Conservation (phyloP, 371 early-diverging fungal species). For the Mortierella sp. region DNA sequence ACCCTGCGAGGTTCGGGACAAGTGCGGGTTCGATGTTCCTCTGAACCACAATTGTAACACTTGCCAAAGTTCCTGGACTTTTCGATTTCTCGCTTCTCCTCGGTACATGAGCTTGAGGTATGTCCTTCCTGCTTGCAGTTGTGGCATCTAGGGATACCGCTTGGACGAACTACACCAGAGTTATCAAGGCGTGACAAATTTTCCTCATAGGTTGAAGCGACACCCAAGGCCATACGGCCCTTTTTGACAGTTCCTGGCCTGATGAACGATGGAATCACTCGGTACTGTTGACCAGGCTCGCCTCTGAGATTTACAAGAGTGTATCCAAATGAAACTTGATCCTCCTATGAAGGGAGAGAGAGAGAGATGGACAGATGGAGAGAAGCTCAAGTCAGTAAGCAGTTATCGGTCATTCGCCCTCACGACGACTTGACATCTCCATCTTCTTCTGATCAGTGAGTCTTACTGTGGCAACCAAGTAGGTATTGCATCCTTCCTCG, state of each 20-base stretch:
- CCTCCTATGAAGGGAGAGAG: constrained; percentile 6
- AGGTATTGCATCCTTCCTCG: constrained; percentile 36
- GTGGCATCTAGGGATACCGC: constrained; percentile 65
- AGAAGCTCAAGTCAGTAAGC: no score
- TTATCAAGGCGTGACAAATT: constrained; percentile 26
- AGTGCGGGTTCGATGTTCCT: constrained; percentile 36
- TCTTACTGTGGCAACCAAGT: constrained; percentile 38
- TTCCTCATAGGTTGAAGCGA: constrained; percentile 35
- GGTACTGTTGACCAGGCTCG: constrained; percentile 31
- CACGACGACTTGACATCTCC: not conserved
- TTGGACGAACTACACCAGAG: constrained; percentile 40
- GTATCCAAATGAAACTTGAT: constrained; percentile 37
- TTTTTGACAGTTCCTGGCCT: constrained; percentile 33
- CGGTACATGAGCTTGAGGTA: constrained; percentile 58
- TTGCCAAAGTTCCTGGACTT: constrained; percentile 39
- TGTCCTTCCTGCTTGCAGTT: constrained; percentile 77
- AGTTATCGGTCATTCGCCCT: no score
- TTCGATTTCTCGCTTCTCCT: constrained; percentile 36
- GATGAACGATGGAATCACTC: constrained; percentile 40
- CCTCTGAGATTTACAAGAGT: constrained; percentile 42
- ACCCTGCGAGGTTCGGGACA: constrained; percentile 58
- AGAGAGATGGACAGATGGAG: no score
- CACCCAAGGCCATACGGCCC: constrained; percentile 35
- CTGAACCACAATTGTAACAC: constrained; percentile 58
- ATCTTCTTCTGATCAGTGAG: not conserved